Evolutionary conservation across 202 grass and related monocot genomes (phyloP).

Genomic region (Carex arenaria): DNA sequence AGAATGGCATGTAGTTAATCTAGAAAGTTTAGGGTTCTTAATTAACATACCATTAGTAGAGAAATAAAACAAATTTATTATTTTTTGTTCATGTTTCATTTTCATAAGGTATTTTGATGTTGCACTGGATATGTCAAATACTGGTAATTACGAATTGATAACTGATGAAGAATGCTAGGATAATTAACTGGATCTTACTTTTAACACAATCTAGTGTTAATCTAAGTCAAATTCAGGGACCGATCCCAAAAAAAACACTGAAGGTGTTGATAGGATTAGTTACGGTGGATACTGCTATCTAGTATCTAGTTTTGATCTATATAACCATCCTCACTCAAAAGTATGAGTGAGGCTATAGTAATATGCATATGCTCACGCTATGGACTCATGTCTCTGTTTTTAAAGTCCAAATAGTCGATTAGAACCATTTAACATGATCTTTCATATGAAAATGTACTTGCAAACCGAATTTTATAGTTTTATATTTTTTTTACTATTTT

Average conservation of each 20-base stretch:
- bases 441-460: too few species aligned
- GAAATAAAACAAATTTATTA: not conserved
- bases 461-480: too few species aligned
- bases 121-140: not conserved
- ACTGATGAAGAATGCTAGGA: not conserved
- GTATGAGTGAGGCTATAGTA: too few species aligned
- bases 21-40: not conserved
- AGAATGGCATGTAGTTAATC: constrained; percentile 7
- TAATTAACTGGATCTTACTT: not conserved
- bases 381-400: too few species aligned
- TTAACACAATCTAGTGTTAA: not conserved
- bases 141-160: not conserved
- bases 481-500: too few species aligned
- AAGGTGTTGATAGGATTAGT: not conserved
- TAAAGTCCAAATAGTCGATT: too few species aligned
- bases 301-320: not conserved
- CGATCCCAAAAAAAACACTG: not conserved
- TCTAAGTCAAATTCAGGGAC: not conserved
- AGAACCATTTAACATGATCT: too few species aligned
- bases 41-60: not conserved
- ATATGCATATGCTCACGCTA: too few species aligned
- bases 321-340: too few species aligned
- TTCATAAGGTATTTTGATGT: not conserved
- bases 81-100: not conserved
- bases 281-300: not conserved